Conservation (phyloP, 2,329 filamentous ascomycete genomes). For the Cladorrhinum sp. region DNA sequence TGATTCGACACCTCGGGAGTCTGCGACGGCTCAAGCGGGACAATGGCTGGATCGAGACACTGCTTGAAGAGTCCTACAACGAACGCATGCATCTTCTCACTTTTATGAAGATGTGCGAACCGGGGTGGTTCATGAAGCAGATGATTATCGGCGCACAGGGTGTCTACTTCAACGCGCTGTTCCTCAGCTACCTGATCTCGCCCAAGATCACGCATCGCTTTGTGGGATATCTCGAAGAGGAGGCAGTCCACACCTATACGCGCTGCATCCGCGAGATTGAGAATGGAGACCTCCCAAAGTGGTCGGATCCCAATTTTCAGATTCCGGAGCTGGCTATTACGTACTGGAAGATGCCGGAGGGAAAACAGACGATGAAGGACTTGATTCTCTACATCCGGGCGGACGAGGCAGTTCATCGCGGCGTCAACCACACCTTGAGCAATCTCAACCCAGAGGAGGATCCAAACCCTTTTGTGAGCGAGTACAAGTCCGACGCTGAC, state of each 20-base stretch:
- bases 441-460: conserved; percentile 84
- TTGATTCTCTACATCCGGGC: conserved; percentile 77
- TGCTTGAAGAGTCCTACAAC: conserved; percentile 88
- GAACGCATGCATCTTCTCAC: conserved; percentile 89
- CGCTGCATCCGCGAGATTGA: conserved; percentile 86
- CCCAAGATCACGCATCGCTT: conserved; percentile 91
- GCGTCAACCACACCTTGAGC: conserved; percentile 92
- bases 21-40: conserved; percentile 84
- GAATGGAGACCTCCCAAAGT: conserved; percentile 75
- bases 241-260: conserved; percentile 94
- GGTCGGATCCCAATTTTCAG: conserved; percentile 65
- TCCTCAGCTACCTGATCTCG: conserved; percentile 81
- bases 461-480: conserved; percentile 86
- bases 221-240: conserved; percentile 95
- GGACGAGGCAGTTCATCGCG: conserved; percentile 77
- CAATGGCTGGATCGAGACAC: conserved; percentile 93
- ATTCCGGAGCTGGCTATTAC: conserved; percentile 86
- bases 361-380: conserved; percentile 76
- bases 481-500: conserved; percentile 65
- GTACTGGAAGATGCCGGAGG: conserved; percentile 95
- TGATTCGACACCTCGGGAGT: conserved; percentile 84
- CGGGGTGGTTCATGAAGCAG: conserved; percentile 78
- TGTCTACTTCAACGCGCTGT: conserved; percentile 94
- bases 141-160: conserved; percentile 92
- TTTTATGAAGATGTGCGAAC: conserved; percentile 78